Conservation (phyloP, 1,284 basidiomycete species). For the Ganoderma sp. region DNA sequence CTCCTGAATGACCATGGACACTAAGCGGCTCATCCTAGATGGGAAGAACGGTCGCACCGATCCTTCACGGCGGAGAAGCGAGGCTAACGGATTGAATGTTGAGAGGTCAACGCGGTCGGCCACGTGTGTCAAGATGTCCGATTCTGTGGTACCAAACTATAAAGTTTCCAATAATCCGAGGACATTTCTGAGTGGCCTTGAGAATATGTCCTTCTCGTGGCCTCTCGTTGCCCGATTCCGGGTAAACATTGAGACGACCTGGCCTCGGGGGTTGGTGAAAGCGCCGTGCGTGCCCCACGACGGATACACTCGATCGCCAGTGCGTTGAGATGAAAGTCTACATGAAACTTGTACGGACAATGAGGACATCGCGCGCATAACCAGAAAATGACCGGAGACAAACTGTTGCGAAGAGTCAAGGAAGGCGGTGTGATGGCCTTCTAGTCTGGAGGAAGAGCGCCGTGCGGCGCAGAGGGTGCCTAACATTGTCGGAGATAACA, state of each 20-base stretch:
- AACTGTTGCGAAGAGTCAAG: conserved; percentile 20
- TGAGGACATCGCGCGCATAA: conserved; percentile 16
- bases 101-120: conserved; percentile 2
- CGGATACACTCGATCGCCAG: conserved; percentile 9
- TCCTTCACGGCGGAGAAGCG: conserved; percentile 22
- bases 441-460: conserved; percentile 27
- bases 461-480: conserved; percentile 23
- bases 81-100: conserved; percentile 24
- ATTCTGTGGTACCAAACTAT: conserved; percentile 29
- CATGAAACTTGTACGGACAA: conserved; percentile 19
- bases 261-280: background rate
- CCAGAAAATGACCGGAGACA: conserved; percentile 27
- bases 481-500: conserved; percentile 29
- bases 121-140: conserved; percentile 25
- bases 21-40: conserved; percentile 9
- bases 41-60: conserved; percentile 21
- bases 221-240: conserved; percentile 15
- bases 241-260: conserved; percentile 4
- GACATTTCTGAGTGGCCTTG: conserved; percentile 22
- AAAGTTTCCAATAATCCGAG: conserved; percentile 29
- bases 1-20: conserved; percentile 1
- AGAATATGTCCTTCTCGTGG: conserved; percentile 21
- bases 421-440: conserved; percentile 25
- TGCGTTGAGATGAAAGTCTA: background rate
- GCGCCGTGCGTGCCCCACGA: background rate